A percentile compares a stretch with the other conserved stretches of the same genome.
Conservation (phyloP, 768 basidiomycete species). For the Rhizopogon sp. region DNA sequence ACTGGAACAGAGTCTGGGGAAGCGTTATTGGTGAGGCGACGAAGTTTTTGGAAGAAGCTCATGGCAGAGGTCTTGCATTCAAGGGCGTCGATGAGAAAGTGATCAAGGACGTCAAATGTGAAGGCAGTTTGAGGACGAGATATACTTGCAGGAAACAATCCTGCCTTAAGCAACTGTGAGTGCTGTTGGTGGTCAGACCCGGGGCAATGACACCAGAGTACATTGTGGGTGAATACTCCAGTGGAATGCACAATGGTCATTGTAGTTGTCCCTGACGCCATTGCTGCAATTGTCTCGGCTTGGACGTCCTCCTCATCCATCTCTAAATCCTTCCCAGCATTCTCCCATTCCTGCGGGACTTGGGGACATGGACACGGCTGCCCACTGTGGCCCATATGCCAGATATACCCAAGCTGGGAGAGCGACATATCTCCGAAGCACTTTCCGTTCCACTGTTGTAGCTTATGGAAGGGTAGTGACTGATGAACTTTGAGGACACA, state of each 20-base stretch:
- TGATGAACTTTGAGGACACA: not conserved
- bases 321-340: not conserved
- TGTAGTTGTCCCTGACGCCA: no score
- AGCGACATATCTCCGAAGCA: slow-evolving; percentile 11
- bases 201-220: slow-evolving; percentile 2
- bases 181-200: not conserved
- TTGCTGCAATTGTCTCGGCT: no score
- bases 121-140: not conserved
- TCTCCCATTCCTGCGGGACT: not conserved
- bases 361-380: slow-evolving; percentile 7
- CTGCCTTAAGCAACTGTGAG: no score
- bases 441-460: slow-evolving; percentile 16
- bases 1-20: no score
- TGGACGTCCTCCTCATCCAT: no score
- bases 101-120: not conserved
- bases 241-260: not conserved
- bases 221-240: not conserved
- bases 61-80: slow-evolving; percentile 7
- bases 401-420: slow-evolving; percentile 13
- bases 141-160: no score
- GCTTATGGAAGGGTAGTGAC: slow-evolving; percentile 11
- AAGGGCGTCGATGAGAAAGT: not conserved
- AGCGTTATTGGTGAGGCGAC: no score
- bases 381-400: slow-evolving; percentile 19
- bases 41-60: no score